phyloP scores from a whole-genome alignment of 2,329 filamentous ascomycete species.

The Epichloe hybrida region DNA sequence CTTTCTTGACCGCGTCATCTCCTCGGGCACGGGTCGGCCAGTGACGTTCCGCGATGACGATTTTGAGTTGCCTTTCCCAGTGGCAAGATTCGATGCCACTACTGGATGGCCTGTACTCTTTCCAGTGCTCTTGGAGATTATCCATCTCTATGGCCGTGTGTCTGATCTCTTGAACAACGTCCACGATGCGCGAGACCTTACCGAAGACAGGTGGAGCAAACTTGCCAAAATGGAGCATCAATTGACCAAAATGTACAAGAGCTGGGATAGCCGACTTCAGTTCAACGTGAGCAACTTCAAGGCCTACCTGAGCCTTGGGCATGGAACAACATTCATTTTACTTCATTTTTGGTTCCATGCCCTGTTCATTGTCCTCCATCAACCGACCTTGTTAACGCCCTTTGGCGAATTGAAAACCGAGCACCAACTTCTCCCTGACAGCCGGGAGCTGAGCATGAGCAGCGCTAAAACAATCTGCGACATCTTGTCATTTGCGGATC shows the following conservation, averaged over 20 bases:
- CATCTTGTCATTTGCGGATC: slow-evolving; percentile 72
- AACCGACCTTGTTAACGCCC: slow-evolving; percentile 68
- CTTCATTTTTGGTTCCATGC: slow-evolving; percentile 85
- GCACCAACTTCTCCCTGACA: slow-evolving; percentile 64
- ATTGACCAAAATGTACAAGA: slow-evolving; percentile 58
- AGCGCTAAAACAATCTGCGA: slow-evolving; percentile 87
- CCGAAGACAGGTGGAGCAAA: slow-evolving; percentile 56
- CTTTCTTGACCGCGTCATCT: slow-evolving; percentile 75
- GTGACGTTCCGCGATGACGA: slow-evolving; percentile 76
- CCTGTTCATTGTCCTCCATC: slow-evolving; percentile 71
- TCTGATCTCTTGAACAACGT: slow-evolving; percentile 78
- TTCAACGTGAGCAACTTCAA: slow-evolving; percentile 83
- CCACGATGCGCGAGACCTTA: slow-evolving; percentile 59
- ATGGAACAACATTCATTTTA: slow-evolving; percentile 77
- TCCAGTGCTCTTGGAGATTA: slow-evolving; percentile 67
- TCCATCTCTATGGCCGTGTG: slow-evolving; percentile 73
- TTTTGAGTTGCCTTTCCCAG: slow-evolving; percentile 63
- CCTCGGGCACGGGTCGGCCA: slow-evolving; percentile 71
- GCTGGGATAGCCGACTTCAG: slow-evolving; percentile 58
- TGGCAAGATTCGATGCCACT: slow-evolving; percentile 32
- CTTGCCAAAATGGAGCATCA: slow-evolving; percentile 70
- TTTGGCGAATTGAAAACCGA: slow-evolving; percentile 48
- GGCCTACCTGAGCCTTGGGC: slow-evolving; percentile 64
- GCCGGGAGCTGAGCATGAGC: slow-evolving; percentile 70
- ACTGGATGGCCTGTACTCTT: slow-evolving; percentile 67